phyloP scores from a whole-genome alignment of 768 basidiomycete genomes.

The Tulasnella sp. region DNA sequence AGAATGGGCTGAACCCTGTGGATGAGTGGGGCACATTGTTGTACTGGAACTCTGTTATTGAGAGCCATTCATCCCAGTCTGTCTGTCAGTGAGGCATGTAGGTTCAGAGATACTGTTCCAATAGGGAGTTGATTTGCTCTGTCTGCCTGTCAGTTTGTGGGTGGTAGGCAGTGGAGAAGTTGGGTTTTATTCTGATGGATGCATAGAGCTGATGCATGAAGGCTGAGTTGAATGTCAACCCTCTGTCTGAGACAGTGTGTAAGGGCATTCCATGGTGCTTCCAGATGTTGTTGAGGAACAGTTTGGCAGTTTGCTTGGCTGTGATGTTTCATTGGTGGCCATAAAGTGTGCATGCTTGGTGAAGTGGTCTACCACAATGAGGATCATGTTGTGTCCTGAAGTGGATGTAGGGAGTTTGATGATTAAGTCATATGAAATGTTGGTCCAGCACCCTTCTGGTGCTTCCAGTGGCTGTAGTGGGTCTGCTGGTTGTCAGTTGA shows the following conservation, averaged over 20 bases:
- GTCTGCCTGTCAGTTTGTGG: too few relatives aligned
- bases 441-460: too few relatives aligned
- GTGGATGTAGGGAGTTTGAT: too few relatives aligned
- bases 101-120: too few relatives aligned
- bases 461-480: slow-evolving; percentile 9
- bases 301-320: slow-evolving; percentile 24
- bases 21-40: too few relatives aligned
- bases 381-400: not conserved
- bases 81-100: too few relatives aligned
- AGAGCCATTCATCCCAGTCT: too few relatives aligned
- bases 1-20: too few relatives aligned
- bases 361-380: not conserved
- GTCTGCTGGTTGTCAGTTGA: slow-evolving; percentile 17
- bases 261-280: slow-evolving; percentile 7
- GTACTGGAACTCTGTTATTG: too few relatives aligned
- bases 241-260: slow-evolving; percentile 4
- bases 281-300: slow-evolving; percentile 33
- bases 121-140: too few relatives aligned
- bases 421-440: too few relatives aligned
- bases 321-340: slow-evolving; percentile 13
- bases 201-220: not conserved
- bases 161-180: slow-evolving; percentile 11
- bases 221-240: slow-evolving; percentile 6
- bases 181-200: not conserved
- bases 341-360: not conserved